These are phyloP conservation scores for Dichotomopilus funicola DNA, from an alignment of 2,329 filamentous ascomycete genomes.

Conservation along the genomic window DNA sequence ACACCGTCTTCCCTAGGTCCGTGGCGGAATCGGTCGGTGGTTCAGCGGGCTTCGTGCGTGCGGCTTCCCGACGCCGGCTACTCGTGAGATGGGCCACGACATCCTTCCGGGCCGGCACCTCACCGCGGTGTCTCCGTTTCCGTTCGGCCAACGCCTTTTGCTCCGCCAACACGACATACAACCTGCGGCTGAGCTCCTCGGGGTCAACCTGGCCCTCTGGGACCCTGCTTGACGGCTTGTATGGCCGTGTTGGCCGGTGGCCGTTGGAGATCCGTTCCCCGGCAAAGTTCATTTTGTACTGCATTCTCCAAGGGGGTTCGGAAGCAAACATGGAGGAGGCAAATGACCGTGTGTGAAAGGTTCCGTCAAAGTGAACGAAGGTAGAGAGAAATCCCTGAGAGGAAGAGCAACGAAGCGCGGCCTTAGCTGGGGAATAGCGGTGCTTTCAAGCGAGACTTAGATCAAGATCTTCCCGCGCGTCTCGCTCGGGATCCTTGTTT, in stretches of 20 bases:
- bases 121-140: conserved; percentile 23
- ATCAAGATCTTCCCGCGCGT: neutral
- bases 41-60: neutral
- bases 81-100: neutral
- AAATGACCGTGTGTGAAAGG: neutral
- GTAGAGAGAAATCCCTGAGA: neutral
- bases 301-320: conserved; percentile 14
- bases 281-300: conserved; percentile 20
- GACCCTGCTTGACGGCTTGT: neutral
- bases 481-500: neutral
- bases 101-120: conserved; percentile 4
- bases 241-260: neutral
- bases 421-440: neutral
- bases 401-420: neutral
- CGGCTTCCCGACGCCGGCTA: neutral
- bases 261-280: conserved; percentile 13
- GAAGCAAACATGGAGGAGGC: neutral
- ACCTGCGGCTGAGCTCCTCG: conserved; percentile 47
- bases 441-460: neutral
- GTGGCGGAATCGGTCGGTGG: conserved; percentile 12
- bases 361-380: neutral
- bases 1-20: conserved; percentile 10
- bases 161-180: conserved; percentile 45
- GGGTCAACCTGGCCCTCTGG: conserved; percentile 42
- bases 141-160: conserved; percentile 38